These are phyloP conservation scores for Striga hermonthica DNA, from an alignment of 305 asterid genomes.

Conservation along the genomic window DNA sequence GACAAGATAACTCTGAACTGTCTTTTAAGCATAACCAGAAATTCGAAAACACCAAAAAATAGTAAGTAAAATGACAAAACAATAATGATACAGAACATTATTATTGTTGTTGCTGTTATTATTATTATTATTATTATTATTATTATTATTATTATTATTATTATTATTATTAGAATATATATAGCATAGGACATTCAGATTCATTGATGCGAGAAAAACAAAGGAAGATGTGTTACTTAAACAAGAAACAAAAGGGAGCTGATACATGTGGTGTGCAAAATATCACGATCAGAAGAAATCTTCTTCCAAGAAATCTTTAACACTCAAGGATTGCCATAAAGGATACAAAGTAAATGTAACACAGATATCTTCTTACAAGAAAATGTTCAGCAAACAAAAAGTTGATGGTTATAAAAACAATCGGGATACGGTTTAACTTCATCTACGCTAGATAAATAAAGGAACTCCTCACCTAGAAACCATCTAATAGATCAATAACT, in stretches of 20 bases:
- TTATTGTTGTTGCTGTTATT: too few relatives aligned
- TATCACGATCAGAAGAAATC: background rate
- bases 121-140: too few relatives aligned
- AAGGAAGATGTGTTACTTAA: too few relatives aligned
- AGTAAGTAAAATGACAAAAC: too few relatives aligned
- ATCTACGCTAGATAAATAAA: too few relatives aligned
- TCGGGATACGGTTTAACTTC: too few relatives aligned
- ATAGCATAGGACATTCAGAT: slow-evolving; percentile 13
- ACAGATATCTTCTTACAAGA: slow-evolving; percentile 10
- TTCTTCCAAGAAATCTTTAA: background rate
- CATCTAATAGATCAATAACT: slow-evolving; percentile 16
- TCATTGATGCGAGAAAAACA: slow-evolving; percentile 10
- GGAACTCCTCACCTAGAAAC: background rate
- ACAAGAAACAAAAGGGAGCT: slow-evolving; percentile 4
- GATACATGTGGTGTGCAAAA: background rate
- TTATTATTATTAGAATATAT: background rate
- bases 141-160: too few relatives aligned
- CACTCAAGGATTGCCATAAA: slow-evolving; percentile 8
- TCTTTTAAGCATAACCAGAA: too few relatives aligned
- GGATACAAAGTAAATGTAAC: slow-evolving; percentile 13
- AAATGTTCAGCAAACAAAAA: background rate
- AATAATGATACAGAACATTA: too few relatives aligned
- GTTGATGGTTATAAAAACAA: background rate
- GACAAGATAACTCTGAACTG: background rate
- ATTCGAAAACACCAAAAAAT: too few relatives aligned